phyloP scores from a whole-genome alignment of 2,329 filamentous ascomycete genomes.

The Westerdykella aurantiaca region DNA sequence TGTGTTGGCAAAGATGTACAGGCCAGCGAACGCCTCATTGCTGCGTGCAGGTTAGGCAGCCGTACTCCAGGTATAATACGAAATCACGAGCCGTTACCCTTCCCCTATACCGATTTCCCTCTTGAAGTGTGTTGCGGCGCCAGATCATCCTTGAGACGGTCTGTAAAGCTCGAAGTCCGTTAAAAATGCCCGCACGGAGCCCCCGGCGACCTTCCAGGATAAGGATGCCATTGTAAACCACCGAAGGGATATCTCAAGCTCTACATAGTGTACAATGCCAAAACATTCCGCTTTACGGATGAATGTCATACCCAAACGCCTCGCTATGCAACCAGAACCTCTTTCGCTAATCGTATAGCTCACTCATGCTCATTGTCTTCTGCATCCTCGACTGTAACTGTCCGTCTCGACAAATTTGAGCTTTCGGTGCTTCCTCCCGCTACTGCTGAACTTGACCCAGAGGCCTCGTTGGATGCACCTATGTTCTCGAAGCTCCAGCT shows the following conservation, averaged over 20 bases:
- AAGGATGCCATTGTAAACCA: too few relatives aligned
- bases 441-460: constrained; percentile 26
- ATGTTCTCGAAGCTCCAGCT: constrained; percentile 35
- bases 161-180: too few relatives aligned
- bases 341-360: constrained; percentile 9
- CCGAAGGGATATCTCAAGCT: background rate
- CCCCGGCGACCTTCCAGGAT: too few relatives aligned
- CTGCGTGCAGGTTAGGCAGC: too few relatives aligned
- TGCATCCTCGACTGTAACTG: constrained; percentile 29
- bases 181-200: too few relatives aligned
- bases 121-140: too few relatives aligned
- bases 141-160: too few relatives aligned
- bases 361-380: constrained; percentile 18
- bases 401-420: constrained; percentile 18
- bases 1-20: too few relatives aligned
- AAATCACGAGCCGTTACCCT: too few relatives aligned
- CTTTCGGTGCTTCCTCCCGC: constrained; percentile 19
- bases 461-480: constrained; percentile 19
- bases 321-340: constrained; percentile 29
- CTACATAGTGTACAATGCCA: background rate
- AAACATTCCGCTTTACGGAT: background rate
- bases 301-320: constrained; percentile 22
- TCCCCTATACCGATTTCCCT: too few relatives aligned
- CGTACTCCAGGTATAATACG: too few relatives aligned
- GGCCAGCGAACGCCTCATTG: too few relatives aligned